A percentile compares a stretch with the other conserved stretches of the same genome.
These are phyloP conservation scores for Penicillium sp. DNA, from an alignment of 2,329 filamentous ascomycete genomes.

Conservation along the genomic window DNA sequence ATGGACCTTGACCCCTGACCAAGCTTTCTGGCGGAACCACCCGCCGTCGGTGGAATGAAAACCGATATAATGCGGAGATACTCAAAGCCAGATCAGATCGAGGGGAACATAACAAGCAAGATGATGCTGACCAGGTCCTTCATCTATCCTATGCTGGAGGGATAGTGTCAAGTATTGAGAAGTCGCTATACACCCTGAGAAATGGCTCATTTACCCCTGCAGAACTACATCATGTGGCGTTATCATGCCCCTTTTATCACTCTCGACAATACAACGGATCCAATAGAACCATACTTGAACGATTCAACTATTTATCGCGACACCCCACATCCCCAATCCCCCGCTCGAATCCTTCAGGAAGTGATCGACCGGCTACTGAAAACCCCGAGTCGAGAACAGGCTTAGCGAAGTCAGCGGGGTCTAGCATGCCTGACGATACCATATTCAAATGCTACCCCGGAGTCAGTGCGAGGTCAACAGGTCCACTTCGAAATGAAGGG, in stretches of 20 bases:
- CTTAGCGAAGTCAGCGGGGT: background rate
- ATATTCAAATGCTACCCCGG: constrained; percentile 3
- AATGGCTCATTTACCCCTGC: background rate
- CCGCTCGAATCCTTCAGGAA: background rate
- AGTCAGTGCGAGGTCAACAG: constrained; percentile 4
- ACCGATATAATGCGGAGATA: background rate
- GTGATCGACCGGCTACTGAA: background rate
- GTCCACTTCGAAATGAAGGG: background rate
- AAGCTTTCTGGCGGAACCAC: constrained; percentile 12
- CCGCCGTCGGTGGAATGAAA: background rate
- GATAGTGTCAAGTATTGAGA: background rate
- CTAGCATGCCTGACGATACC: background rate
- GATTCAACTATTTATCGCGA: background rate
- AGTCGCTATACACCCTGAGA: background rate
- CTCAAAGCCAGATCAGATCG: background rate
- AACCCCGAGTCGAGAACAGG: constrained; percentile 1
- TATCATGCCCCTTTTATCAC: background rate
- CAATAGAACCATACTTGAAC: background rate
- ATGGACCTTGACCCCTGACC: background rate
- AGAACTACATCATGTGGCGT: background rate
- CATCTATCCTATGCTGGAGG: background rate
- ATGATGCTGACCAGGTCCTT: background rate
- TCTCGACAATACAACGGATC: background rate
- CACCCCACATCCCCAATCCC: background rate
- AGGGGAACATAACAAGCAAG: background rate